A percentile compares a stretch with the other conserved stretches of the same genome.
Conservation (phyloP, 1,139 yeast genomes). For the Taiozyma onychis region DNA sequence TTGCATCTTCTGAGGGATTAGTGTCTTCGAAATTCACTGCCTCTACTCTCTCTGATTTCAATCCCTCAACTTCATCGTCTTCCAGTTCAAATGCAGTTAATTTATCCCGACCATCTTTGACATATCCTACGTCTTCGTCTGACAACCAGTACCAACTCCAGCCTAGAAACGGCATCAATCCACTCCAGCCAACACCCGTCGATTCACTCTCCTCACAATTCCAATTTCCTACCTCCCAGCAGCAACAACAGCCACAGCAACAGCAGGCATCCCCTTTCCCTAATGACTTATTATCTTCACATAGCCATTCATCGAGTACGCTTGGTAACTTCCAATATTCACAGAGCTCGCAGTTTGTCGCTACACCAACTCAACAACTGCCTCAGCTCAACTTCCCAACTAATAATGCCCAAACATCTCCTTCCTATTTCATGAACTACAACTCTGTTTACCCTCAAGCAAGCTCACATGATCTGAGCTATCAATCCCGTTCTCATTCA, state of each 20-base stretch:
- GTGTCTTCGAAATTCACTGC: background rate
- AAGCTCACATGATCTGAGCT: background rate
- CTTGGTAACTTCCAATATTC: background rate
- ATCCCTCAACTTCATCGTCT: background rate
- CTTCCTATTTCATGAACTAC: slow-evolving; percentile 1
- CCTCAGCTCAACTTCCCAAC: slow-evolving; percentile 12
- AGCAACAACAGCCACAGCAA: background rate
- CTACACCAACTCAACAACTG: slow-evolving; percentile 3
- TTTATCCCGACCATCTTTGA: background rate
- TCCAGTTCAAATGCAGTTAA: background rate
- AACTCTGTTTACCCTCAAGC: background rate
- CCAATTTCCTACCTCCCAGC: background rate
- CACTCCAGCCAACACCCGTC: background rate
- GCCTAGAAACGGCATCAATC: background rate
- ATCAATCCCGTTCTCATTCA: slow-evolving; percentile 7
- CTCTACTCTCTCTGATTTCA: background rate
- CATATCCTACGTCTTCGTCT: background rate
- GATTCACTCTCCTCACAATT: background rate
- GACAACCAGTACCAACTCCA: background rate
- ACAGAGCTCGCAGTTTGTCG: background rate
- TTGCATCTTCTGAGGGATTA: background rate
- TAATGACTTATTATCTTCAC: background rate
- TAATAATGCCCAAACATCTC: background rate
- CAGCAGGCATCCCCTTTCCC: background rate
- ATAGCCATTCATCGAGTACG: background rate